These are phyloP conservation scores for Aureobasidium pullulans DNA, from an alignment of 2,329 filamentous ascomycete genomes.

Conservation along the genomic window DNA sequence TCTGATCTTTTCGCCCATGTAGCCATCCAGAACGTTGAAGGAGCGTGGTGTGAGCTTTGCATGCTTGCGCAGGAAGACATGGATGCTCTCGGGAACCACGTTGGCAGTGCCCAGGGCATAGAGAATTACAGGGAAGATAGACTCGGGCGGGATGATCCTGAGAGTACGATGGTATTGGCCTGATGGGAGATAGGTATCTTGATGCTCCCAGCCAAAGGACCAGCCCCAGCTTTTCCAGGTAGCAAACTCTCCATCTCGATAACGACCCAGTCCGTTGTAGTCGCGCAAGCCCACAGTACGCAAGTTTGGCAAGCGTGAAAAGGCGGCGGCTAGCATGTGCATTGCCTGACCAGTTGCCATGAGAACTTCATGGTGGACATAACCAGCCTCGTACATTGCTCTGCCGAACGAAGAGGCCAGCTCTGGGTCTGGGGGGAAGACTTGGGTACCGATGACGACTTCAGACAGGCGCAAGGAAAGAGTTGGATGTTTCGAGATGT, in stretches of 20 bases:
- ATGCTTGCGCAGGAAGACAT: conserved; percentile 21
- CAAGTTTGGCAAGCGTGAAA: conserved; percentile 48
- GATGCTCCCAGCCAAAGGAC: conserved; percentile 1
- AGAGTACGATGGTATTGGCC: neutral
- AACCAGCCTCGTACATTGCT: conserved; percentile 18
- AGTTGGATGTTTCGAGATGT: conserved; percentile 33
- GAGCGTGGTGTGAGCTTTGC: conserved; percentile 4
- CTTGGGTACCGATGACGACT: conserved; percentile 44
- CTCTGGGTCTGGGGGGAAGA: conserved; percentile 9
- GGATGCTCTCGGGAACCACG: conserved; percentile 17
- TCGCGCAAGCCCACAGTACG: conserved; percentile 53
- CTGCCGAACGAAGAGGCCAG: neutral
- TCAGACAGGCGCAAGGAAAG: conserved; percentile 36
- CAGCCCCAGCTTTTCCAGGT: conserved; percentile 51
- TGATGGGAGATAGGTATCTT: neutral
- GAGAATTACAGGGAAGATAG: conserved; percentile 20
- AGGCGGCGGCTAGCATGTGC: conserved; percentile 50
- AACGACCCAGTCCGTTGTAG: conserved; percentile 44
- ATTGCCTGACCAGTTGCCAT: conserved; percentile 40
- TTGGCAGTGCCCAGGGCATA: conserved; percentile 18
- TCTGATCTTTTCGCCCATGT: neutral
- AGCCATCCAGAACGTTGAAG: conserved; percentile 16
- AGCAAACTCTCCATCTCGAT: conserved; percentile 38
- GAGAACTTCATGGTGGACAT: conserved; percentile 19
- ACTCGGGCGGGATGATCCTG: neutral